phyloP scores from a whole-genome alignment of 2,329 filamentous ascomycete genomes.

The Monosporascus ibericus region DNA sequence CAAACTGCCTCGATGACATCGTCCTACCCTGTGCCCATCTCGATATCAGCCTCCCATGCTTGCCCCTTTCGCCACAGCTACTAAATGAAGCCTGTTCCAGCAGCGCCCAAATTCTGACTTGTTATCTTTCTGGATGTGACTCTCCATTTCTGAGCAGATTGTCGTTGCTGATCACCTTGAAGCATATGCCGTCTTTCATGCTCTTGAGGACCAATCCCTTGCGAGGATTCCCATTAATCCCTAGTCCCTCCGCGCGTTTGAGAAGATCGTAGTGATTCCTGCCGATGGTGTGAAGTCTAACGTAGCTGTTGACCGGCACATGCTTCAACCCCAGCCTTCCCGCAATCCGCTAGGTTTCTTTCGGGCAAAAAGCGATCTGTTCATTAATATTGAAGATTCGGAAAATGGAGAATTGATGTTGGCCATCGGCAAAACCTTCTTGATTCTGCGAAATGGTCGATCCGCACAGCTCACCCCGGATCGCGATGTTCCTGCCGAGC shows the following conservation, averaged over 20 bases:
- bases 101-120: too few species aligned
- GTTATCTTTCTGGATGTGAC: neutral
- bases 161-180: constrained; percentile 20
- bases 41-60: too few species aligned
- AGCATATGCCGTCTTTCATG: constrained; percentile 15
- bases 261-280: constrained; percentile 11
- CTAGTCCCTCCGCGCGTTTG: constrained; percentile 12
- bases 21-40: too few species aligned
- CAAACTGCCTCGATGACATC: too few species aligned
- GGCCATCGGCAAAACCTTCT: constrained; percentile 12
- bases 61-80: too few species aligned
- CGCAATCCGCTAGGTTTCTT: constrained; percentile 6
- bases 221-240: neutral
- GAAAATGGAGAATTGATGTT: constrained; percentile 21
- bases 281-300: constrained; percentile 13
- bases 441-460: constrained; percentile 18
- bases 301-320: constrained; percentile 20
- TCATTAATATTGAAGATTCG: constrained; percentile 19
- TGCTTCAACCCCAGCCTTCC: constrained; percentile 12
- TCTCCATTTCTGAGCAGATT: constrained; percentile 15
- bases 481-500: constrained; percentile 17
- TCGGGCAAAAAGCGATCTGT: constrained; percentile 9
- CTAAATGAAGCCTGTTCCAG: too few species aligned
- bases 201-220: constrained; percentile 25
- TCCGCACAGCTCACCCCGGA: constrained; percentile 27